Evolutionary conservation across 495 filamentous ascomycete genomes (phyloP).

Genomic region (Massariosphaeria phaeospora): DNA sequence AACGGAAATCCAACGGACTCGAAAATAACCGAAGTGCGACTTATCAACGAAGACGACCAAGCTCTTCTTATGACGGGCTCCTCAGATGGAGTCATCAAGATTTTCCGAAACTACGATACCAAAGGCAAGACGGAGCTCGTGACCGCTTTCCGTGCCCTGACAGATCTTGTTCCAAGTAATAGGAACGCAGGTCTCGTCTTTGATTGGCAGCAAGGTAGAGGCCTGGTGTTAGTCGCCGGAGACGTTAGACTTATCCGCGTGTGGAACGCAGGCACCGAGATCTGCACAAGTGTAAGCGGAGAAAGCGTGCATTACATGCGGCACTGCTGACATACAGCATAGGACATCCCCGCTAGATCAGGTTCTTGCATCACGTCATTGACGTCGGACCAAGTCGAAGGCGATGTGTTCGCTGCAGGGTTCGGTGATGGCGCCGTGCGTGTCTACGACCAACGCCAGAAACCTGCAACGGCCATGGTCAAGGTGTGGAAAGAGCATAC

Average conservation of each 20-base stretch:
- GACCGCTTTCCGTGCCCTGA: conserved; percentile 83
- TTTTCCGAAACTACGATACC: conserved; percentile 87
- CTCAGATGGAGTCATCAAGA: conserved; percentile 86
- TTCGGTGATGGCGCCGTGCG: conserved; percentile 96
- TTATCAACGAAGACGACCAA: conserved; percentile 98
- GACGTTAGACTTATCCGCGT: conserved; percentile 93
- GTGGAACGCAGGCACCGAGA: conserved; percentile 91
- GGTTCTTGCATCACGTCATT: conserved; percentile 92
- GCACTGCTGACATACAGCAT: neutral
- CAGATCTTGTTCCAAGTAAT: conserved; percentile 85
- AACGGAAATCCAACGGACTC: conserved; percentile 89
- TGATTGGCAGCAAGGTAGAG: conserved; percentile 98
- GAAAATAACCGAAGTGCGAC: conserved; percentile 87
- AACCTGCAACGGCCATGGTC: conserved; percentile 80
- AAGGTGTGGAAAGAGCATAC: conserved; percentile 93
- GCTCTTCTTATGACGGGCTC: conserved; percentile 91
- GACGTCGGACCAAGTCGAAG: conserved; percentile 95
- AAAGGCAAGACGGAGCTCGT: conserved; percentile 74
- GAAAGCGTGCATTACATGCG: neutral
- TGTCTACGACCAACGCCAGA: conserved; percentile 84
- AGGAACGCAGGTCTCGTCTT: conserved; percentile 92
- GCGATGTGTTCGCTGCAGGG: conserved; percentile 89
- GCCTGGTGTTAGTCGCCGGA: conserved; percentile 86
- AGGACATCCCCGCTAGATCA: conserved; percentile 91
- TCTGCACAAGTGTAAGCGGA: conserved; percentile 66